Evolutionary conservation across 2,329 filamentous ascomycete species (phyloP).

Genomic region (Colletotrichum tanaceti): DNA sequence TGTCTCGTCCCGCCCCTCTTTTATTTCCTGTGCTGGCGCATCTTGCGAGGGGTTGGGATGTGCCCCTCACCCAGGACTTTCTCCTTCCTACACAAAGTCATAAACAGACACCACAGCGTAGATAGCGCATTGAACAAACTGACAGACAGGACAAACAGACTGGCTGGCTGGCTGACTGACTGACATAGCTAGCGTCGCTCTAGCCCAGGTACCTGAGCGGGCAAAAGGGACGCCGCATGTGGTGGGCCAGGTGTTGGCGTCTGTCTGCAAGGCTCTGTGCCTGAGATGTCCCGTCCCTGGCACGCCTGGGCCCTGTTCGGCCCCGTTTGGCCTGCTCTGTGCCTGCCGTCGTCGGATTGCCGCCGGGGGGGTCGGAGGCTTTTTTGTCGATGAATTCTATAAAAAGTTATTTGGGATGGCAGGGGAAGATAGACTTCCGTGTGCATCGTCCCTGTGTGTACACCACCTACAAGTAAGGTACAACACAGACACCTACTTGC

Average conservation of each 20-base stretch:
- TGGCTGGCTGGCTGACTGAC: neutral
- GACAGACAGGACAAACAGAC: neutral
- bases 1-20: conserved; percentile 22
- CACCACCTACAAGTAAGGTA: too few species aligned
- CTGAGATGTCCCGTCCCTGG: conserved; percentile 1
- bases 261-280: conserved; percentile 24
- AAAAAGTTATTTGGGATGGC: conserved; percentile 15
- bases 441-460: too few species aligned
- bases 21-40: conserved; percentile 17
- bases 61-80: conserved; percentile 14
- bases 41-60: conserved; percentile 36
- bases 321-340: neutral
- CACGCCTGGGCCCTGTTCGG: neutral
- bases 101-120: too few species aligned
- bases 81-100: too few species aligned
- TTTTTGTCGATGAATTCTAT: conserved; percentile 26
- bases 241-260: conserved; percentile 30
- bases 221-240: conserved; percentile 3
- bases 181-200: conserved; percentile 17
- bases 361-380: conserved; percentile 8
- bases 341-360: conserved; percentile 6
- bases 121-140: neutral
- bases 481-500: too few species aligned
- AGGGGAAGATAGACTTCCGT: neutral
- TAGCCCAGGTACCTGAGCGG: conserved; percentile 22